Percentiles rank a stretch among this genome's conserved stretches.
Evolutionary conservation across 495 filamentous ascomycete species (phyloP).

Genomic region (Thermothielavioides terrestris): DNA sequence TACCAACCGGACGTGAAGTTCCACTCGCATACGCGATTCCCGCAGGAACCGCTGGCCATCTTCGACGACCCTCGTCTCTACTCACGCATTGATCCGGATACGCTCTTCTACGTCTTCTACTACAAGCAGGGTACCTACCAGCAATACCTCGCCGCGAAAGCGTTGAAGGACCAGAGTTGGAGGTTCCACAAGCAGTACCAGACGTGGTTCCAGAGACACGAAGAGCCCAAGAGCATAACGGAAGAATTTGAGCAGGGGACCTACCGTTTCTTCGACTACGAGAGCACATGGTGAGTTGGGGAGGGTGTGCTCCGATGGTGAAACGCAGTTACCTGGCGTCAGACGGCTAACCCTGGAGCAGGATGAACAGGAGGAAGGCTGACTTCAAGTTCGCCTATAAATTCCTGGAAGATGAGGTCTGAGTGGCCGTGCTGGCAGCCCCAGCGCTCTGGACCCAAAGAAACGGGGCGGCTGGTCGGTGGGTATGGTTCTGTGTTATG

Average conservation of each 20-base stretch:
- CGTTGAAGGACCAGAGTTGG: constrained; percentile 95
- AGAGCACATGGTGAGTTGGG: constrained; percentile 86
- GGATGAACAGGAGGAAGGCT: constrained; percentile 98
- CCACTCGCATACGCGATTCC: constrained; percentile 76
- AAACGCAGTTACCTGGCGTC: not conserved
- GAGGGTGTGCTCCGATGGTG: no score
- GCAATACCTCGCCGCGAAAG: constrained; percentile 92
- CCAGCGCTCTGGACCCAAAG: not conserved
- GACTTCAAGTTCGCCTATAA: constrained; percentile 99
- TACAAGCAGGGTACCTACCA: constrained; percentile 95
- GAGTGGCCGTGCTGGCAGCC: not conserved
- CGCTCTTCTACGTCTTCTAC: constrained; percentile 98
- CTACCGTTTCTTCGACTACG: constrained; percentile 98
- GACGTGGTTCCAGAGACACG: constrained; percentile 97
- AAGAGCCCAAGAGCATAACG: constrained; percentile 96
- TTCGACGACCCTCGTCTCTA: constrained; percentile 88
- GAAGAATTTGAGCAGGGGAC: constrained; percentile 98
- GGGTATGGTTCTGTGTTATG: constrained; percentile 1
- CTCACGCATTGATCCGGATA: constrained; percentile 82
- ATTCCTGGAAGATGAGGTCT: constrained; percentile 42
- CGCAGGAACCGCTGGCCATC: constrained; percentile 79
- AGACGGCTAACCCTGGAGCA: constrained; percentile 27
- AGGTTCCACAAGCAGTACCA: constrained; percentile 99
- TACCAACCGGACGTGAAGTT: constrained; percentile 76
- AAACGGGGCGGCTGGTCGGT: not conserved